Evolutionary conservation across 257 asterid species (phyloP), one percentile per base, ranked within the genome.

Genomic region (Penstemon davidsonii): DNA sequence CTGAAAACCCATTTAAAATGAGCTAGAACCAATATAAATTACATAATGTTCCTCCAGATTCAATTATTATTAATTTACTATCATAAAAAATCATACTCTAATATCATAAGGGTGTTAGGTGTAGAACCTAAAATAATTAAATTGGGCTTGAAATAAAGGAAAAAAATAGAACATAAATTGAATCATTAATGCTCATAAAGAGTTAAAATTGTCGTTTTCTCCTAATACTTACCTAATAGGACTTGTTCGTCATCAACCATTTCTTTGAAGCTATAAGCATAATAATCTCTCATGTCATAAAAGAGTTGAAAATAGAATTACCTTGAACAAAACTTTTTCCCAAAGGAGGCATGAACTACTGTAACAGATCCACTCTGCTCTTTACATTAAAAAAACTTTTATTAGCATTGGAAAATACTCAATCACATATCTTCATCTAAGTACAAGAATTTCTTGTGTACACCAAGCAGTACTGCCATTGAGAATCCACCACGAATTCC

Each of bases 371-470:
- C 73, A 43, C 70, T 77, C 76, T 59, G 75, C 63, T 85, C 78
- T 83, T 72, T 80, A 78, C 86, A 81, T 61, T 1, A 25, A 25
- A 25, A 25, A 25, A 59, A 37, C 69, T 70, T 75, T 67, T 71
- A 25, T 25, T 64, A 75, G 50, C 67, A 75, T 50, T 49, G 58
- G 64, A 69, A 67, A 64, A n/a, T 8, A 42, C 25, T 61, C 52
- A 71, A 63, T 58, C 43, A 57, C 52, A 77, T 65, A 65, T 66
- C 62, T 70, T 72, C 68, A 64, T 61, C 64, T 46, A 78, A 62
- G 73, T 59, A 81, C 75, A 73, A 57, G 70, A 64, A 56, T 44
- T 60, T 67, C 54, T 67, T 63, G 80, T 81, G 67, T 70, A 78
- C 80, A 67, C 50, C 74, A 25, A 46, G 13, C 58, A 62, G 68